Evolutionary conservation across 768 basidiomycete genomes (phyloP).

Genomic region (Mycena amicta): DNA sequence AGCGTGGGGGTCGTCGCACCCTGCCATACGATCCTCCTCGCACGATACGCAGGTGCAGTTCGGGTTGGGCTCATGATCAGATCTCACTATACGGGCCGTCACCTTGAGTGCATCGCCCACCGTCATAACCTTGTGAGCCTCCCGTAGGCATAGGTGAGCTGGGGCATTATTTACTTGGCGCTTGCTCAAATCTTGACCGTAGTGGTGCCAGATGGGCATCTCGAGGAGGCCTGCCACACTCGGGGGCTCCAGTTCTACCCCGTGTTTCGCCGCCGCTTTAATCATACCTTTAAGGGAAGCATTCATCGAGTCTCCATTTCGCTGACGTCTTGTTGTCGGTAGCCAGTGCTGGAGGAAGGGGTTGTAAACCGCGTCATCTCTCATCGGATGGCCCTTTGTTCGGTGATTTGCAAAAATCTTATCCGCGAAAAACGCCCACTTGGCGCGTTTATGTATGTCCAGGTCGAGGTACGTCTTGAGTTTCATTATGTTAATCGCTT

Average conservation of each 20-base stretch:
- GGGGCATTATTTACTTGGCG: no score
- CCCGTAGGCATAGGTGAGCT: not conserved
- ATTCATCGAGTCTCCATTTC: no score
- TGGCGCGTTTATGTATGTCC: constrained; percentile 16
- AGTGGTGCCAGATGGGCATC: no score
- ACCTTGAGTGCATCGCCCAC: not conserved
- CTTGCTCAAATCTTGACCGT: not conserved
- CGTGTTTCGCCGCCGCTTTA: constrained; percentile 23
- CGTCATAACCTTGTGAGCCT: not conserved
- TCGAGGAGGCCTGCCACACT: constrained; percentile 5
- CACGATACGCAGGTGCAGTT: not conserved
- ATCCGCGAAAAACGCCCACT: constrained; percentile 35
- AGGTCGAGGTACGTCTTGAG: constrained; percentile 28
- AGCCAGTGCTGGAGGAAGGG: constrained; percentile 32
- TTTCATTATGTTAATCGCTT: constrained; percentile 29
- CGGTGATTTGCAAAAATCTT: constrained; percentile 14
- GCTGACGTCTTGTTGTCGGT: not conserved
- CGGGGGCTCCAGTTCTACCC: constrained; percentile 16
- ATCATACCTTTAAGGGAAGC: constrained; percentile 21
- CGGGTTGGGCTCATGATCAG: not conserved
- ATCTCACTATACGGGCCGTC: not conserved
- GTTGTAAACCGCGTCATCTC: constrained; percentile 8
- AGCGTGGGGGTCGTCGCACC: not conserved
- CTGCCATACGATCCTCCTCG: not conserved
- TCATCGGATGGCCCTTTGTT: constrained; percentile 2